These are phyloP conservation scores for Gossypium turneri DNA, from an alignment of 345 rosid species.

Conservation along the genomic window DNA sequence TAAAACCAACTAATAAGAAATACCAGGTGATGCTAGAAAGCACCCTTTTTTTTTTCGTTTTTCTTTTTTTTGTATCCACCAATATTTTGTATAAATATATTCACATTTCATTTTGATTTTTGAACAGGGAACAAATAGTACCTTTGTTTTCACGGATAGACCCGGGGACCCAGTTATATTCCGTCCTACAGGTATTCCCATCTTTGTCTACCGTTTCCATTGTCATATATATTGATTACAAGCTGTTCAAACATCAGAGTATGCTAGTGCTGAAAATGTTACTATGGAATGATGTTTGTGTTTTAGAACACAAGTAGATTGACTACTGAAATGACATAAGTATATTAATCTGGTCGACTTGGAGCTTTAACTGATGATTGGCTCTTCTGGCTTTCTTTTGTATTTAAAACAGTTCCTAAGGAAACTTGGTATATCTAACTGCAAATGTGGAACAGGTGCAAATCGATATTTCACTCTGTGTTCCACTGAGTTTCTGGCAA, in stretches of 20 bases:
- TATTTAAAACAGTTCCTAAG: neutral
- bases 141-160: slow-evolving; percentile 81
- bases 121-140: slow-evolving; percentile 75
- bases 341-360: neutral
- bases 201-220: neutral
- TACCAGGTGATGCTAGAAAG: slow-evolving; percentile 59
- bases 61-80: neutral
- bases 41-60: neutral
- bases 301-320: neutral
- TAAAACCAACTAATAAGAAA: slow-evolving; percentile 67
- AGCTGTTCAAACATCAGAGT: neutral
- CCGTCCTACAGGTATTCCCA: slow-evolving; percentile 70
- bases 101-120: slow-evolving; percentile 25
- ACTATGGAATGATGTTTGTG: neutral
- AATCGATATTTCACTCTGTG: slow-evolving; percentile 94
- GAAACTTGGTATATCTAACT: slow-evolving; percentile 16
- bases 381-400: neutral
- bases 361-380: neutral
- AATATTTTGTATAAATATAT: neutral
- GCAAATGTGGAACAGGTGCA: slow-evolving; percentile 52
- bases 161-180: slow-evolving; percentile 63
- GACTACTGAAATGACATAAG: neutral
- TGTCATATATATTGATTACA: neutral
- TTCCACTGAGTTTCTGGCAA: slow-evolving; percentile 68
- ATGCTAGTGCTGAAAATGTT: neutral